Evolutionary conservation across 306 rosid genomes (phyloP).

Genomic region (Ormosia semicastrata): DNA sequence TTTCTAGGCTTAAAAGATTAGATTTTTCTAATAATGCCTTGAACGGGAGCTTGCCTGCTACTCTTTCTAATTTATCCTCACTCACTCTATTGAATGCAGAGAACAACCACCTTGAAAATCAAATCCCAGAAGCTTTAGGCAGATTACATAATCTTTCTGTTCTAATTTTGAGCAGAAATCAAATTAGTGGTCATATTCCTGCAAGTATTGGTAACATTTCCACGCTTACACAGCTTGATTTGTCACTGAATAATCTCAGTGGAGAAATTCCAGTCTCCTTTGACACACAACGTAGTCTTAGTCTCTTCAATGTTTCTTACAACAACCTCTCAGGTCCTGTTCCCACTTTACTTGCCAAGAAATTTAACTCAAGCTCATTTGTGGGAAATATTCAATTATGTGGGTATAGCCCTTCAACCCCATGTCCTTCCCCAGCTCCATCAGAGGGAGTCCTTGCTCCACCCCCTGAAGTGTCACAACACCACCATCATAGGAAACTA

Average conservation of each 20-base stretch:
- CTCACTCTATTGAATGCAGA: conserved; percentile 42
- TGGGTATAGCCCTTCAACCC: conserved; percentile 55
- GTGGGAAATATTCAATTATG: conserved; percentile 66
- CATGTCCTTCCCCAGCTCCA: conserved; percentile 56
- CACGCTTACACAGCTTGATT: conserved; percentile 57
- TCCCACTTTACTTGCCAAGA: conserved; percentile 47
- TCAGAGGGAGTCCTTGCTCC: conserved; percentile 41
- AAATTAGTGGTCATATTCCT: conserved; percentile 57
- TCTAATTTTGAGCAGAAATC: conserved; percentile 55
- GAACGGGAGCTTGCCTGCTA: conserved; percentile 49
- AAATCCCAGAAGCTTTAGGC: conserved; percentile 48
- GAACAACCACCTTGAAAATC: conserved; percentile 37
- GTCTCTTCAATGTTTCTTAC: conserved; percentile 63
- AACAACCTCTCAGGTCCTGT: conserved; percentile 74
- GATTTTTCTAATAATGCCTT: conserved; percentile 57
- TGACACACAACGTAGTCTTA: conserved; percentile 36
- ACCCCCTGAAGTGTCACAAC: conserved; percentile 25
- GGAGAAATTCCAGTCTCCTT: conserved; percentile 64
- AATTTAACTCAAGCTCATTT: conserved; percentile 69
- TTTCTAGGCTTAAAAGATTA: conserved; percentile 46
- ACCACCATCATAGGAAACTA: conserved; percentile 41
- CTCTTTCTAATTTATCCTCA: conserved; percentile 43
- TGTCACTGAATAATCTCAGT: conserved; percentile 62
- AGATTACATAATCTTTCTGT: conserved; percentile 51
- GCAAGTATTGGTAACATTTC: conserved; percentile 53